Evolutionary conservation across 768 basidiomycete species (phyloP), one percentile per base, ranked within the genome.

Genomic region (Pulveroboletus sp.): DNA sequence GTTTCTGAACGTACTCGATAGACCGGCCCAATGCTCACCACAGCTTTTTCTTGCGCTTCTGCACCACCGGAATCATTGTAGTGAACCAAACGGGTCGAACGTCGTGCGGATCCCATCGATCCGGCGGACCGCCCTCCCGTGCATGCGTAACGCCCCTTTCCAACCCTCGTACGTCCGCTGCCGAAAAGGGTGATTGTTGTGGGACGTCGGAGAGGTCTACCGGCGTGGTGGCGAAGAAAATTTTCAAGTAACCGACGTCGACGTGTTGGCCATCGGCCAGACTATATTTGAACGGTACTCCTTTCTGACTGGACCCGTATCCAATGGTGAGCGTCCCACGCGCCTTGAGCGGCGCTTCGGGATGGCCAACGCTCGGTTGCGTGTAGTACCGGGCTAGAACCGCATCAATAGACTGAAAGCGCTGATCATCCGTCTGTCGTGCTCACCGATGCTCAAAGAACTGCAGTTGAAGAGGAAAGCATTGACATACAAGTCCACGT

Each of bases 221-320:
- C 14, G 32, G 32, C 24, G 7, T 20, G 32, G 43, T 44, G 1
- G 43, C 13, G 43, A 44, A 23, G 16, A 23, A 32, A 11, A 44
- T n/a, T 11, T 32, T 44, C 11, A 34, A 34, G 32, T 34, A n/a
- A 5, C 32, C 16, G 16, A 34, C 16, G 16, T 34, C 16, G 32
- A 34, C 16, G 14, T 34, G 30, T 19, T 19, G 20, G 22, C 22
- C 22, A 4, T 20, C 27, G 26, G 26, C 26, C 31, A 53, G 35
- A 4, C 24, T 50, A 41, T 50, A 50, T 5, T 5, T 16, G 6
- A 53, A 40, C 1, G 51, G 61, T n/a, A n/a, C n/a, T n/a, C n/a
- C n/a, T n/a, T n/a, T n/a, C n/a, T n/a, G n/a, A n/a, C 34, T 17
- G 11, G 19, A 36, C 29, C 9, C 19, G 26, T 17, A 29, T 24